Conservation (phyloP, 163 green algal genomes). For the Volvox carteri region DNA sequence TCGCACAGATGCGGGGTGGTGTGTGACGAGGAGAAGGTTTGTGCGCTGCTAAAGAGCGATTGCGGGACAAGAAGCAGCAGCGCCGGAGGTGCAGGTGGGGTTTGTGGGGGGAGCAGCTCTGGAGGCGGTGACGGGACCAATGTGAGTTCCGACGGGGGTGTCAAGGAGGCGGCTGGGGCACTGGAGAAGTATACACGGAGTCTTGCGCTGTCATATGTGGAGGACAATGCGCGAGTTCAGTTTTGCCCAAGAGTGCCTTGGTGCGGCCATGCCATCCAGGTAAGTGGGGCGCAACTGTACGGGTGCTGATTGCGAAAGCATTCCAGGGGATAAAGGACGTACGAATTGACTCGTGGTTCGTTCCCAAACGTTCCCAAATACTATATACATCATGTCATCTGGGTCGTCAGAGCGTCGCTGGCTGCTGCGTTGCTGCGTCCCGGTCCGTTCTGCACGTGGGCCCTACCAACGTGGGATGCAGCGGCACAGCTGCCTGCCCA, state of each 20-base stretch:
- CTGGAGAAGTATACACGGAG: slow-evolving; percentile 68
- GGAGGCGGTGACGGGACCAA: background rate
- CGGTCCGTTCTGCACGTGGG: no score
- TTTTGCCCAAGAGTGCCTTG: slow-evolving; percentile 93
- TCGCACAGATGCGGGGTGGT: slow-evolving; percentile 71
- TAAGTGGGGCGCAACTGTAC: slow-evolving; percentile 36
- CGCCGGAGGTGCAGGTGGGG: slow-evolving; percentile 17
- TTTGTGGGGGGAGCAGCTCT: background rate
- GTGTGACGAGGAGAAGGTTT: slow-evolving; percentile 54
- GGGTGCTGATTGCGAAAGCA: no score
- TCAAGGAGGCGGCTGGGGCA: slow-evolving; percentile 16
- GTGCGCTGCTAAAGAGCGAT: slow-evolving; percentile 60
- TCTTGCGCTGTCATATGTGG: slow-evolving; percentile 77
- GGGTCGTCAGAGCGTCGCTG: no score
- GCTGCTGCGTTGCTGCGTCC: no score
- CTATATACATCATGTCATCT: no score
- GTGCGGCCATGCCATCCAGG: slow-evolving; percentile 84
- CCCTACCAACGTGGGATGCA: no score
- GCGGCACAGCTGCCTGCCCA: no score
- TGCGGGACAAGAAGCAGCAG: background rate
- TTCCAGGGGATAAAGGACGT: no score
- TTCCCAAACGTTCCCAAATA: no score
- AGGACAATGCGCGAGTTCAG: slow-evolving; percentile 80
- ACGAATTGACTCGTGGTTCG: no score
- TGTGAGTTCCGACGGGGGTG: background rate